Evolutionary conservation across 345 rosid species (phyloP).

Genomic region (Brassica cretica): DNA sequence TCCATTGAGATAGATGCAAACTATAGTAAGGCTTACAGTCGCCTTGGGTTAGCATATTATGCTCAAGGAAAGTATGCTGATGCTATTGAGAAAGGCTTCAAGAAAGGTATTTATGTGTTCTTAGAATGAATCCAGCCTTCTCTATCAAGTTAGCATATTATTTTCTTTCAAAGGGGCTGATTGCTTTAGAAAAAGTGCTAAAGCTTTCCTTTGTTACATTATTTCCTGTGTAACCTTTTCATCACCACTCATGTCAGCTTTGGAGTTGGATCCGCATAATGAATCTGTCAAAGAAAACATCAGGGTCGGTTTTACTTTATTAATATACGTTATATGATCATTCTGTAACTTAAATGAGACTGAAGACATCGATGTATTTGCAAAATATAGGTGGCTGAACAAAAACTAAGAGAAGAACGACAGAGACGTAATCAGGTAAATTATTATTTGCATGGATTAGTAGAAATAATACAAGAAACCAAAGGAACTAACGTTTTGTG

Average conservation of each 20-base stretch:
- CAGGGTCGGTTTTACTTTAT: conserved; percentile 46
- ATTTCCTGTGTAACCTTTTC: conserved; percentile 16
- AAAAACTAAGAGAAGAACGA: conserved; percentile 58
- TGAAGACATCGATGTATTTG: neutral
- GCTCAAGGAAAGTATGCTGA: conserved; percentile 72
- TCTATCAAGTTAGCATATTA: conserved; percentile 11
- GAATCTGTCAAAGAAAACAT: conserved; percentile 76
- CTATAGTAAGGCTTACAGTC: conserved; percentile 89
- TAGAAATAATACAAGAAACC: neutral
- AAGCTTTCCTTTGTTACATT: conserved; percentile 18
- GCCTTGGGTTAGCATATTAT: conserved; percentile 82
- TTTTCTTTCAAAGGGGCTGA: neutral
- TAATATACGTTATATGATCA: neutral
- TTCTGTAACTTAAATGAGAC: neutral
- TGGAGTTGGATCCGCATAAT: conserved; percentile 75
- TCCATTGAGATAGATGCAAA: conserved; percentile 74
- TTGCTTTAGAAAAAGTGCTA: conserved; percentile 1
- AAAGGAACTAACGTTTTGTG: conserved; percentile 14
- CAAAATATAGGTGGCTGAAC: conserved; percentile 61
- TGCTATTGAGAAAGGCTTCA: conserved; percentile 84
- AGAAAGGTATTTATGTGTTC: conserved; percentile 57
- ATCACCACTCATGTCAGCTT: conserved; percentile 51
- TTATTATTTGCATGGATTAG: neutral
- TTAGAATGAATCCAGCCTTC: neutral
- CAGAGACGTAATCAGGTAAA: conserved; percentile 57